Base-by-base conservation (phyloP, 345 rosid species). In the Lepidium aucheri region DNA sequence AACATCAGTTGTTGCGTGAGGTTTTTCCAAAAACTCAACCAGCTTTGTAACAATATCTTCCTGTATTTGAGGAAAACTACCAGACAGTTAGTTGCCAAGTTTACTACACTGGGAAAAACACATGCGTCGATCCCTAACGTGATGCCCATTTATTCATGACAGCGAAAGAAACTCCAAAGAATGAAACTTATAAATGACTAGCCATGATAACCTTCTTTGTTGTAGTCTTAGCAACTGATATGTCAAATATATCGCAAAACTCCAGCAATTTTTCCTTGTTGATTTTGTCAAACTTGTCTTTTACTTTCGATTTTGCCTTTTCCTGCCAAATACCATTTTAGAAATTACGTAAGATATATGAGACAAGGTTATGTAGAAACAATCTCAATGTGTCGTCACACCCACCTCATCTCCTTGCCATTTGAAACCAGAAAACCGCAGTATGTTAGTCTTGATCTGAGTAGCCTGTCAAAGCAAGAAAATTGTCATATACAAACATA, bases 381-480 rank as follows among this genome's bases (percentile, higher is more conserved):
- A 53, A 11, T 39, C 20, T 45, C 4, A 35, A 55, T 47, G 30
- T 40, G 46, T 18, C 47, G 32, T 26, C 8, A 47, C 35, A 6
- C 65, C 36, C 75, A 93, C 99, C 97, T 88, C 96, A 75, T 93
- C 79, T 57, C 81, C 92, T 65, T 75, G 92, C 99, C 96, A 90
- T 30, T 79, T 88, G 79, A 80, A 93, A 56, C 99, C 99, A 77
- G 99, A 90, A 73, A 93, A 93, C 47, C 86, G 84, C 20, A 85
- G 79, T 70, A 93, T 79, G 73, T 93, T 83, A 56, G 83, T 79
- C 90, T 85, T 93, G 72, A 93, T 62, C 77, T 88, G 89, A 72
- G 79, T 49, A 34, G 97, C 97, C 99, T 93, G 90, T 81, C 72
- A 76, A 56, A 76, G 56, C 15, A 78, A 68, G 63, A 75, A 68